Percentiles rank a stretch among this genome's conserved stretches.
phyloP scores from a whole-genome alignment of 257 asterid species.

The Avicennia marina region DNA sequence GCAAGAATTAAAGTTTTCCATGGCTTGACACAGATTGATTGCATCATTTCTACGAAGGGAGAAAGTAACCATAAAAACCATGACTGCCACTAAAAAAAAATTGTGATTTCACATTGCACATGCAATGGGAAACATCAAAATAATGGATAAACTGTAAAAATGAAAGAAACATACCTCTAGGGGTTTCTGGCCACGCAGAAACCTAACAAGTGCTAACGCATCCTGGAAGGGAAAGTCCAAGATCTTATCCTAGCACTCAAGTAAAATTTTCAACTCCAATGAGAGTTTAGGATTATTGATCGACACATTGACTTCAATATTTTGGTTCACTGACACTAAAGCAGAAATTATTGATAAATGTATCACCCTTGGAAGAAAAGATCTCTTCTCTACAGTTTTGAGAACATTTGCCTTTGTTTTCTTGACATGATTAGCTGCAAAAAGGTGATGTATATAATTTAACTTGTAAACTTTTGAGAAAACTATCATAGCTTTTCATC shows the following conservation, averaged over 20 bases:
- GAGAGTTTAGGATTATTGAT: conserved; percentile 51
- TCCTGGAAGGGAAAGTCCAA: conserved; percentile 69
- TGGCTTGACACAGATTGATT: too few species aligned
- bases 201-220: conserved; percentile 70
- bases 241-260: conserved; percentile 73
- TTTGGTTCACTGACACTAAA: conserved; percentile 68
- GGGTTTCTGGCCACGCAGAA: conserved; percentile 50
- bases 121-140: conserved; percentile 6
- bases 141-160: not conserved
- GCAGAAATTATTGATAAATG: conserved; percentile 76
- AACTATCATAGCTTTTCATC: too few species aligned
- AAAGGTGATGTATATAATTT: conserved; percentile 9
- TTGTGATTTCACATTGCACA: not conserved
- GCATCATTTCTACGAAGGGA: too few species aligned
- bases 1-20: too few species aligned
- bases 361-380: conserved; percentile 86
- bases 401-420: conserved; percentile 42
- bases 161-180: conserved; percentile 50
- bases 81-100: too few species aligned
- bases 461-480: not conserved
- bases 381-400: conserved; percentile 71
- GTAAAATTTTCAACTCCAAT: conserved; percentile 64
- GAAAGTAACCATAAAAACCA: too few species aligned
- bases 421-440: conserved; percentile 52
- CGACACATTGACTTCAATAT: conserved; percentile 62